phyloP scores from a whole-genome alignment of 129 eudicot genomes.

The Pseudognaphalium luteoalbum region DNA sequence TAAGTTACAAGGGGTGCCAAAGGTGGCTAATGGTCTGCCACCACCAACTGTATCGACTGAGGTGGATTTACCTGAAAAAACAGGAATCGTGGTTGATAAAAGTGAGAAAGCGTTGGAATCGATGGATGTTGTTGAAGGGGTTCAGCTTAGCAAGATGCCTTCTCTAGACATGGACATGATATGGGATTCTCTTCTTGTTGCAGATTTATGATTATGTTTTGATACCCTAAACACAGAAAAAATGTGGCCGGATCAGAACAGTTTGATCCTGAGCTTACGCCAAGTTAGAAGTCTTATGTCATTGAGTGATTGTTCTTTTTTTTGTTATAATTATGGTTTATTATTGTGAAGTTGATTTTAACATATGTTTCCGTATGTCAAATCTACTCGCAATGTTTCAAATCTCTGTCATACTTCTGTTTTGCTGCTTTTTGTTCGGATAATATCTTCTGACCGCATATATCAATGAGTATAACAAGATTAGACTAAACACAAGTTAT shows the following conservation, averaged over 20 bases:
- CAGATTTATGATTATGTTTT: conserved; percentile 36
- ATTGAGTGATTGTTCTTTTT: neutral
- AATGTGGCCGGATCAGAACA: conserved; percentile 27
- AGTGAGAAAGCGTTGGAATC: conserved; percentile 30
- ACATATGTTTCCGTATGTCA: neutral
- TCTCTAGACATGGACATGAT: conserved; percentile 86
- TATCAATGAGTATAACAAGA: neutral
- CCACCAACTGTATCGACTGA: neutral
- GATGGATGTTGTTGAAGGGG: conserved; percentile 39
- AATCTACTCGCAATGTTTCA: neutral
- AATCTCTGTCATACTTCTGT: neutral
- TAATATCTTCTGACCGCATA: neutral
- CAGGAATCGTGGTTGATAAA: conserved; percentile 15
- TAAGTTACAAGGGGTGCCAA: conserved; percentile 46
- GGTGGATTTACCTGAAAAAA: conserved; percentile 8
- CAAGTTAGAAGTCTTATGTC: conserved; percentile 13
- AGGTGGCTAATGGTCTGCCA: neutral
- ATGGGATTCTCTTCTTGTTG: conserved; percentile 70
- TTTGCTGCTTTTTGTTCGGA: neutral
- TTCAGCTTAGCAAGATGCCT: conserved; percentile 82
- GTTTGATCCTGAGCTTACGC: conserved; percentile 25
- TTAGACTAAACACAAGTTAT: no score
- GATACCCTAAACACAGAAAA: neutral
- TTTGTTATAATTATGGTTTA: neutral
- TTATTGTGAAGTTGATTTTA: conserved; percentile 4